Evolutionary conservation across 306 rosid genomes (phyloP).

Genomic region (Prosopis cineraria): DNA sequence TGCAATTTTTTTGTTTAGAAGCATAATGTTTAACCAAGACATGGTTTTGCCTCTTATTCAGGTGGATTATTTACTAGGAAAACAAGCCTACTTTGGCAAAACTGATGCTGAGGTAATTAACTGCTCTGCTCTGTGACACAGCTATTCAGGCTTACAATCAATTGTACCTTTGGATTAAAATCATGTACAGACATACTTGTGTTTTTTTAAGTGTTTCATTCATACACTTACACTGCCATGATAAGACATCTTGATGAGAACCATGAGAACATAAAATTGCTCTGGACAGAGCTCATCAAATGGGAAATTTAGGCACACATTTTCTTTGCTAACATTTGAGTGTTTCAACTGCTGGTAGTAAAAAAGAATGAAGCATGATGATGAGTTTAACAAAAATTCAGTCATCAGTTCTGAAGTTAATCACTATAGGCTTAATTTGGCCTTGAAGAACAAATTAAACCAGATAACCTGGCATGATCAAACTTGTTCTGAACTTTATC

Average conservation of each 20-base stretch:
- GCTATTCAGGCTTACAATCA: neutral
- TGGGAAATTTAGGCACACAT: neutral
- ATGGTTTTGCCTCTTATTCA: constrained; percentile 40
- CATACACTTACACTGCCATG: neutral
- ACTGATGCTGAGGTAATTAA: constrained; percentile 85
- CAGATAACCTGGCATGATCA: neutral
- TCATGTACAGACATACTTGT: neutral
- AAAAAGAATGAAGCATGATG: neutral
- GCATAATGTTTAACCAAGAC: neutral
- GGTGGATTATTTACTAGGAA: constrained; percentile 93
- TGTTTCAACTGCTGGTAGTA: neutral
- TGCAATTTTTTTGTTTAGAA: neutral
- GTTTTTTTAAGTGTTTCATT: neutral
- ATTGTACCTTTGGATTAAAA: neutral
- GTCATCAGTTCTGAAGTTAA: neutral
- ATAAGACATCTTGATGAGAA: neutral
- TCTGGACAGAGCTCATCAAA: neutral
- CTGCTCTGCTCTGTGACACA: neutral
- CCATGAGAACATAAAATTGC: neutral
- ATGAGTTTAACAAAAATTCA: neutral
- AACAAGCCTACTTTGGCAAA: constrained; percentile 85
- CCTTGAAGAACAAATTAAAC: neutral
- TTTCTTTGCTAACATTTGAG: neutral
- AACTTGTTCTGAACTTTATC: constrained; percentile 16
- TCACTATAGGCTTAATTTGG: constrained; percentile 1